Evolutionary conservation across 2,329 filamentous ascomycete genomes (phyloP).

Genomic region (Colletotrichum lindemuthianum): DNA sequence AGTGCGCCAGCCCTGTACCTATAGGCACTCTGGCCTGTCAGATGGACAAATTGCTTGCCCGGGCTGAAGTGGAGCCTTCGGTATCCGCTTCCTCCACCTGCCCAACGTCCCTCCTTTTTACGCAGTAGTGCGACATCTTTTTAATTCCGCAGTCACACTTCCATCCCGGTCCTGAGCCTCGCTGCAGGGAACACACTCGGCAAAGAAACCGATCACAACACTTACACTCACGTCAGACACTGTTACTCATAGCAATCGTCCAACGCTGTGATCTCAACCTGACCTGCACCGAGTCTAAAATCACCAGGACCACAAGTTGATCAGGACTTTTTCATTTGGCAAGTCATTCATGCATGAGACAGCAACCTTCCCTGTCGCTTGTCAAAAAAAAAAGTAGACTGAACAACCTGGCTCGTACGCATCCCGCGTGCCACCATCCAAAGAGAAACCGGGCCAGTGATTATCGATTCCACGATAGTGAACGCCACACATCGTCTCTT

Average conservation of each 20-base stretch:
- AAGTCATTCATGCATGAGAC: constrained; percentile 16
- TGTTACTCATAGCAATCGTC: not conserved
- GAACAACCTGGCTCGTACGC: too few relatives aligned
- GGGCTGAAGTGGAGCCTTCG: constrained; percentile 21
- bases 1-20: too few relatives aligned
- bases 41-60: not conserved
- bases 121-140: not conserved
- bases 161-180: constrained; percentile 1
- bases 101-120: constrained; percentile 7
- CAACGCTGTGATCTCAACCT: constrained; percentile 10
- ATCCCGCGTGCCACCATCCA: too few relatives aligned
- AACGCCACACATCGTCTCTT: too few relatives aligned
- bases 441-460: too few relatives aligned
- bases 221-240: not conserved
- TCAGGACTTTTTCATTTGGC: not conserved
- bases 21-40: not conserved
- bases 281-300: not conserved
- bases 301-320: not conserved
- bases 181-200: constrained; percentile 10
- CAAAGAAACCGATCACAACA: not conserved
- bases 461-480: too few relatives aligned
- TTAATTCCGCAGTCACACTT: not conserved
- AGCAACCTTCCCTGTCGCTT: too few relatives aligned
- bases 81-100: constrained; percentile 4
- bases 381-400: too few relatives aligned